Evolutionary conservation across 1,139 yeast genomes (phyloP), one percentile per base, ranked within the genome.

Genomic region (Sugiyamaella xylanicola): DNA sequence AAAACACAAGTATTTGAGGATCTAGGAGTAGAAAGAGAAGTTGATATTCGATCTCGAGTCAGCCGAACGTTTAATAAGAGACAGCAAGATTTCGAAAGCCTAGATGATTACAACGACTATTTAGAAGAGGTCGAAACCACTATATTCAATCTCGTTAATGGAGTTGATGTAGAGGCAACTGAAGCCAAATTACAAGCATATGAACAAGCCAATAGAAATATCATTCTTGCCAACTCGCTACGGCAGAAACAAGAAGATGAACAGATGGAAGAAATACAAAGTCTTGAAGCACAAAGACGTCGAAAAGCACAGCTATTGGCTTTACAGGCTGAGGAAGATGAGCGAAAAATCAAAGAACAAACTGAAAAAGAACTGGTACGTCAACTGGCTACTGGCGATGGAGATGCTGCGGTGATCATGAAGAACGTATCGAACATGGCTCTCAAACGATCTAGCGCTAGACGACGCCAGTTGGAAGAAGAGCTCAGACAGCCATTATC

Each of bases 1-100:
- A 93, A 93, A 73, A 82, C 89, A 47, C 99, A 93, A 72, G 80
- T 90, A 3, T 93, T 93, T 70, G 97, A 92, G 63, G 98, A 93
- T 71, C 82, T 93, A 41, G 77, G 72, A 9, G 96, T 93, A 11
- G 99, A 95, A 71, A 79, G 87, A 61, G 99, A 93, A 68, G 90
- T 95, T 44, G 99, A 93, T 72, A 84, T 92, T 36, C 80, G 99
- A 55, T 85, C 85, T 63, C 75, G 95, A 57, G 92, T 95, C 15
- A 77, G 80, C 61, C 78, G 80, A 56, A 86, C 92, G 32, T 92
- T 87, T 73, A 93, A 93, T 71, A 87, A 88, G 69, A 84, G 88
- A 1, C 82, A 84, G 61, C 86, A 83, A 51, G 96, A 91, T 66
- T 93, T 93, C 66, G 76, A 69, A 2, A 68, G 77, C 16, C 72